phyloP scores from a whole-genome alignment of 2,329 filamentous ascomycete genomes.

The Pseudomassariella vexata region DNA sequence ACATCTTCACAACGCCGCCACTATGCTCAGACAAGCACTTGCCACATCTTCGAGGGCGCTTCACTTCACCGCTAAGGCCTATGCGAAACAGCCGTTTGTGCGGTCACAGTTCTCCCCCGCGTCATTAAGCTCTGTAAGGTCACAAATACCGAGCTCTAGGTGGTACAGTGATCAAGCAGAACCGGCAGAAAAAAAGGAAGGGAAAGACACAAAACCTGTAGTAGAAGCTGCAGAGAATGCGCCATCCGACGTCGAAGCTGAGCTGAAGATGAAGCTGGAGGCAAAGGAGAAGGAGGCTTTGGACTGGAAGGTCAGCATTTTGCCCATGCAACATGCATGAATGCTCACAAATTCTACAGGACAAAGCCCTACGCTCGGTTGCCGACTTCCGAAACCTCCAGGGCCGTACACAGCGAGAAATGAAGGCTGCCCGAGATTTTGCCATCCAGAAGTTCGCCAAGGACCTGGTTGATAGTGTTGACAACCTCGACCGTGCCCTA shows the following conservation, averaged over 20 bases:
- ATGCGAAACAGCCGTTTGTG: conserved; percentile 43
- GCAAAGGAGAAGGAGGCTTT: conserved; percentile 65
- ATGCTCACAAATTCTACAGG: conserved; percentile 44
- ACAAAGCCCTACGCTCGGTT: conserved; percentile 88
- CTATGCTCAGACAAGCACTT: conserved; percentile 24
- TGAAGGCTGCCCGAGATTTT: conserved; percentile 82
- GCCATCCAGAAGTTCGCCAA: conserved; percentile 94
- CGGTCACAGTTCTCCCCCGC: conserved; percentile 38
- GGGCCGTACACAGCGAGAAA: conserved; percentile 86
- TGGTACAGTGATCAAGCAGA: conserved; percentile 32
- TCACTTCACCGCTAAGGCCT: conserved; percentile 24
- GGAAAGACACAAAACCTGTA: conserved; percentile 1
- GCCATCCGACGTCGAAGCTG: conserved; percentile 38
- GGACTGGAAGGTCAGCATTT: conserved; percentile 76
- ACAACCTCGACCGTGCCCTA: conserved; percentile 95
- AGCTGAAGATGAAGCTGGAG: conserved; percentile 61
- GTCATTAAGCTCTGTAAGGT: conserved; percentile 25
- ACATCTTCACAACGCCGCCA: conserved; percentile 4
- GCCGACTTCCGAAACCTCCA: conserved; percentile 98
- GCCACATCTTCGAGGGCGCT: conserved; percentile 22
- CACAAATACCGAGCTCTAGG: conserved; percentile 18
- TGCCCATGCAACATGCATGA: conserved; percentile 4
- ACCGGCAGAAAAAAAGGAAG: conserved; percentile 34
- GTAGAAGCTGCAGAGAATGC: conserved; percentile 1
- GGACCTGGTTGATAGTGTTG: conserved; percentile 90